These are phyloP conservation scores for Fonsecaea nubica DNA, from an alignment of 2,329 filamentous ascomycete species.

Conservation along the genomic window DNA sequence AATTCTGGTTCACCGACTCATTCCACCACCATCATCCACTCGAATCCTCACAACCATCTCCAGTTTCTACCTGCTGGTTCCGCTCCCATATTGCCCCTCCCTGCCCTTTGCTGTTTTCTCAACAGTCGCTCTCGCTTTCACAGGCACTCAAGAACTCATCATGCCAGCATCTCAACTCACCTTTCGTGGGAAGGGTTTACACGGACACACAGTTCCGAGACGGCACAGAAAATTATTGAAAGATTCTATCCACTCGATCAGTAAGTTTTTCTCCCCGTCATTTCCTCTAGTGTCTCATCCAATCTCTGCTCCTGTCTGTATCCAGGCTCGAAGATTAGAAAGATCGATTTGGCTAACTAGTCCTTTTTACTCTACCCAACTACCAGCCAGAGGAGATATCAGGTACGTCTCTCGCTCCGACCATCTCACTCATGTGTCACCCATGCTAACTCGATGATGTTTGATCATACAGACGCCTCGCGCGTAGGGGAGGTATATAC, in stretches of 20 bases:
- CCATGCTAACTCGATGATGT: not conserved
- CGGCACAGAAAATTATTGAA: not conserved
- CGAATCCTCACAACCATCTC: not conserved
- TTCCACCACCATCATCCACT: not conserved
- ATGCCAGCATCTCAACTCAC: not conserved
- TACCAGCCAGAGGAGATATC: not conserved
- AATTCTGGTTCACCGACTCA: not conserved
- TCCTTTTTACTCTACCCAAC: not conserved
- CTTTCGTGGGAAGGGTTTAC: not conserved
- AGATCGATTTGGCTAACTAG: not conserved
- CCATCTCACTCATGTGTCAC: not conserved
- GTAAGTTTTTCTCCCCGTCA: constrained; percentile 33
- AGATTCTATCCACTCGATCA: constrained; percentile 37
- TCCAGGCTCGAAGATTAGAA: not conserved
- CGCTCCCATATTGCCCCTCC: not conserved
- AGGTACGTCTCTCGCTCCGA: not conserved
- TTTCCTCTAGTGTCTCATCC: not conserved
- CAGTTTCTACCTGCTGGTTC: not conserved
- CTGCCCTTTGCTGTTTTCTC: not conserved
- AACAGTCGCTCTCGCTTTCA: not conserved
- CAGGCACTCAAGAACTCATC: not conserved
- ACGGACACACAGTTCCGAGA: constrained; percentile 4
- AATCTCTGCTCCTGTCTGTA: not conserved
- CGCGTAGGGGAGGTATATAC: constrained; percentile 46
- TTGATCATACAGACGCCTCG: constrained; percentile 39